Conservation (phyloP, 129 eudicot genomes). For the Ambrosia artemisiifolia region DNA sequence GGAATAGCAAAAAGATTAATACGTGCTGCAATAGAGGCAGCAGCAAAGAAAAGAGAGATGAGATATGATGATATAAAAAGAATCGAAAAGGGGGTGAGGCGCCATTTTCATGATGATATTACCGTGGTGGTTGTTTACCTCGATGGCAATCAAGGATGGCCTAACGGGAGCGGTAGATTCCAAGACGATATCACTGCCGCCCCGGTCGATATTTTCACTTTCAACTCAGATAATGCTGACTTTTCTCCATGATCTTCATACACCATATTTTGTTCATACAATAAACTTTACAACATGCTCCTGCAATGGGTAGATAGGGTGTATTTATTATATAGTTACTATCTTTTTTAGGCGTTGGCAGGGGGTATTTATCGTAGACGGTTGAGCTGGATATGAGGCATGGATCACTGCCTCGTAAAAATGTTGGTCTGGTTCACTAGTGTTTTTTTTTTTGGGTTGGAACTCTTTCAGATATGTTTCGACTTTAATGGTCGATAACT, state of each 20-base stretch:
- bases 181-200: constrained; percentile 39
- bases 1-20: constrained; percentile 77
- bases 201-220: constrained; percentile 57
- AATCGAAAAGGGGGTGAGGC: constrained; percentile 69
- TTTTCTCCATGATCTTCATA: constrained; percentile 24
- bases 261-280: constrained; percentile 25
- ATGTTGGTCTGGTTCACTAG: constrained; percentile 8
- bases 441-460: neutral
- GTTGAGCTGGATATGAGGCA: constrained; percentile 19
- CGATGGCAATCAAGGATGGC: constrained; percentile 44
- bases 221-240: constrained; percentile 45
- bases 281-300: constrained; percentile 27
- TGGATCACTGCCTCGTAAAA: neutral
- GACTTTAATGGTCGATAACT: neutral
- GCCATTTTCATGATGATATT: constrained; percentile 76
- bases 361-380: constrained; percentile 12
- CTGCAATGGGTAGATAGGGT: constrained; percentile 13
- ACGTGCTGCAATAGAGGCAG: constrained; percentile 58
- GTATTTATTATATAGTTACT: constrained; percentile 24
- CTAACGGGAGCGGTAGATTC: constrained; percentile 27
- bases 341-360: neutral
- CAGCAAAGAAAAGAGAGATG: constrained; percentile 64
- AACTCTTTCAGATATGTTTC: constrained; percentile 3
- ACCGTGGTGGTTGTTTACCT: constrained; percentile 68
- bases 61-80: constrained; percentile 61